A percentile compares a stretch with the other conserved stretches of the same genome.
Evolutionary conservation across 768 basidiomycete genomes (phyloP).

Genomic region (Suillus subluteus): DNA sequence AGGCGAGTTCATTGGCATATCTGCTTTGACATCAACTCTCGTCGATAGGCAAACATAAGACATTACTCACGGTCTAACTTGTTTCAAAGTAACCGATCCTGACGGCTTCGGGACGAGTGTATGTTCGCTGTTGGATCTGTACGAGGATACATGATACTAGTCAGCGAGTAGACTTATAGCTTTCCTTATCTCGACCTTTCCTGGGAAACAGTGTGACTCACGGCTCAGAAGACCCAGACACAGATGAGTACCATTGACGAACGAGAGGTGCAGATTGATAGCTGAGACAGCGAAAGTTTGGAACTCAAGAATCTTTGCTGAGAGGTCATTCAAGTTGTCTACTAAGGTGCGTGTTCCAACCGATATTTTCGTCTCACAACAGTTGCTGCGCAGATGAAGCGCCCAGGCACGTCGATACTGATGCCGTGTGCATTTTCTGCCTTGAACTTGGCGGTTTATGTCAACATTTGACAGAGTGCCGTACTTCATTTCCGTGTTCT

Average conservation of each 20-base stretch:
- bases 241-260: background rate
- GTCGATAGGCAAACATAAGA: background rate
- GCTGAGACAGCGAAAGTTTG: background rate
- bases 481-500: too few relatives aligned
- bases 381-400: background rate
- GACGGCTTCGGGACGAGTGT: background rate
- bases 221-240: background rate
- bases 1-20: background rate
- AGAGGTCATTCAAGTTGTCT: background rate
- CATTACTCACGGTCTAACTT: too few relatives aligned
- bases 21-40: background rate
- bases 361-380: background rate
- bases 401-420: background rate
- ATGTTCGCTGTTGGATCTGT: background rate
- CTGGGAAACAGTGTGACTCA: background rate
- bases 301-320: background rate
- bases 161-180: too few relatives aligned
- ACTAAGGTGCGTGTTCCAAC: background rate
- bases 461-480: too few relatives aligned
- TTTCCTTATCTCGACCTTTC: too few relatives aligned
- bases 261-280: background rate
- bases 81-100: background rate
- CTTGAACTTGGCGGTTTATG: too few relatives aligned
- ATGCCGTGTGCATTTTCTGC: background rate
- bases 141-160: background rate